A percentile compares a stretch with the other conserved stretches of the same genome.
Conservation (phyloP, 148 eudicot species). For the Silene latifolia region DNA sequence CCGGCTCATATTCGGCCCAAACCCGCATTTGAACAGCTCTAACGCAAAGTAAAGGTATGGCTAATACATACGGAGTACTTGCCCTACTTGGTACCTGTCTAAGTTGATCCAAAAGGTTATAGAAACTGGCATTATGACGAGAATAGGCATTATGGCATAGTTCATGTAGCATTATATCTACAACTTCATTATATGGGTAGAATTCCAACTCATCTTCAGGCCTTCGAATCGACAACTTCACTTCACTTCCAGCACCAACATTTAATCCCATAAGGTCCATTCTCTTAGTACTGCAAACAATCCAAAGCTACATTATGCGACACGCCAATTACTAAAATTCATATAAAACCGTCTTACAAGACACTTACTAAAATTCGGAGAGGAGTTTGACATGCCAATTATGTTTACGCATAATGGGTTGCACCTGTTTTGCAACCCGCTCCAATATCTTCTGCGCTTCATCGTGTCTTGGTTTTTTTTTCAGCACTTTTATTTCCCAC, state of each 20-base stretch:
- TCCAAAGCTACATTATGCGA: not conserved
- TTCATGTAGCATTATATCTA: constrained; percentile 97
- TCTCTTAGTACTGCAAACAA: constrained; percentile 69
- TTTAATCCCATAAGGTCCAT: constrained; percentile 68
- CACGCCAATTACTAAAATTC: too few relatives aligned
- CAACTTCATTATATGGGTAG: constrained; percentile 56
- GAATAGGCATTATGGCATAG: constrained; percentile 83
- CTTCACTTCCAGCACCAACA: constrained; percentile 67
- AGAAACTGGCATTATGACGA: constrained; percentile 90
- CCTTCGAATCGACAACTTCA: constrained; percentile 82
- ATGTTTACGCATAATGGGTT: constrained; percentile 85
- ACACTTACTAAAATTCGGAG: constrained; percentile 71
- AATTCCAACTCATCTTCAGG: constrained; percentile 69
- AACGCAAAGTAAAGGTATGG: not conserved
- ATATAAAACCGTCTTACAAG: too few relatives aligned
- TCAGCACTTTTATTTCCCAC: constrained; percentile 83
- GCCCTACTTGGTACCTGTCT: too few relatives aligned
- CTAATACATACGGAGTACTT: constrained; percentile 18
- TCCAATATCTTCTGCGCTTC: constrained; percentile 67
- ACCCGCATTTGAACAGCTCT: too few relatives aligned
- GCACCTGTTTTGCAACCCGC: constrained; percentile 74
- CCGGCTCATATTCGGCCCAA: too few relatives aligned
- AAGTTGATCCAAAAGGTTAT: constrained; percentile 94
- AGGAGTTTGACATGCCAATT: constrained; percentile 89
- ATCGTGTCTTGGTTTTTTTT: constrained; percentile 52